phyloP scores from a whole-genome alignment of 2,329 filamentous ascomycete species.

The Colletotrichum cordylinicola region DNA sequence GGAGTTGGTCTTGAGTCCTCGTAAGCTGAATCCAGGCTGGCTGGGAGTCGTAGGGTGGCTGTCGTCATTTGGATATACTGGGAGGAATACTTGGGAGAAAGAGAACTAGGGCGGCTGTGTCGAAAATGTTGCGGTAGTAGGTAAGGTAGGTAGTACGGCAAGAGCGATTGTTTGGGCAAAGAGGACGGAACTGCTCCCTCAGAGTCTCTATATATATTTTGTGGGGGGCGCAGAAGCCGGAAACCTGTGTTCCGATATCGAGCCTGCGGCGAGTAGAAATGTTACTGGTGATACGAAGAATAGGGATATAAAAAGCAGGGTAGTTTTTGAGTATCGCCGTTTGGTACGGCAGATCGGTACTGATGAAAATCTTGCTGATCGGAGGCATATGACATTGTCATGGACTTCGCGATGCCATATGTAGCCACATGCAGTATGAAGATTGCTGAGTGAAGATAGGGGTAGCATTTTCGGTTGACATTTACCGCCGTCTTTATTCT shows the following conservation, averaged over 20 bases:
- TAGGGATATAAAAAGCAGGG: background rate
- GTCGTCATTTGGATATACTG: accelerated
- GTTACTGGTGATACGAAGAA: accelerated
- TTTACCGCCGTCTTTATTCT: accelerated
- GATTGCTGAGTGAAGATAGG: accelerated
- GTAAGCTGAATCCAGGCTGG: background rate
- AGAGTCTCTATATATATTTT: background rate
- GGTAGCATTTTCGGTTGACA: accelerated
- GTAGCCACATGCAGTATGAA: accelerated
- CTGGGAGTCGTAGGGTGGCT: background rate
- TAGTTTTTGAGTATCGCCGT: background rate
- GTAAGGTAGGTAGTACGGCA: no score
- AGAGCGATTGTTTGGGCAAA: no score
- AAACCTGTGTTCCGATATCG: background rate
- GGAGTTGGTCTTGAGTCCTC: accelerated
- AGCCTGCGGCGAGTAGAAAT: background rate
- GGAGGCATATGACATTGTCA: background rate
- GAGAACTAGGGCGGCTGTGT: accelerated
- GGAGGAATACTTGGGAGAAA: background rate
- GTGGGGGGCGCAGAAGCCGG: accelerated
- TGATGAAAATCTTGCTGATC: no score
- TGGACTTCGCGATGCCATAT: background rate
- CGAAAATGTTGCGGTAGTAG: background rate
- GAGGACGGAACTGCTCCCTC: accelerated
- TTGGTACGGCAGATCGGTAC: background rate